Conservation (phyloP, 2,329 filamentous ascomycete species). For the Hymenoscyphus repandus region DNA sequence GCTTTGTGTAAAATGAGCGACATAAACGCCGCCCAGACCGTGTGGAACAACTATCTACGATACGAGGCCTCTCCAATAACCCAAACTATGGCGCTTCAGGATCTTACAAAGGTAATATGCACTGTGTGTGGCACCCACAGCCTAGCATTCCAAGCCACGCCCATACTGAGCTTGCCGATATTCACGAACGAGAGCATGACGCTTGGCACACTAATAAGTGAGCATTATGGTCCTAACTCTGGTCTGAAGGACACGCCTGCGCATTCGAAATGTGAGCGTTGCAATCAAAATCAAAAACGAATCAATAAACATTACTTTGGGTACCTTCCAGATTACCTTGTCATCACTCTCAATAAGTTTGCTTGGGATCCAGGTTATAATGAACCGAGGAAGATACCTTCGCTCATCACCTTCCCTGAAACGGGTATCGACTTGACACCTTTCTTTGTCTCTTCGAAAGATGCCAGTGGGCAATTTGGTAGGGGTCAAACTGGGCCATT, state of each 20-base stretch:
- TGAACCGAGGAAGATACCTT: constrained; percentile 58
- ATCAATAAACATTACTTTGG: constrained; percentile 54
- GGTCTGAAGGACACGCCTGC: too few relatives aligned
- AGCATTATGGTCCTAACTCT: too few relatives aligned
- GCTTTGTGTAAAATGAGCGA: constrained; percentile 44
- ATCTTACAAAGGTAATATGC: not conserved
- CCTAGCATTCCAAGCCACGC: not conserved
- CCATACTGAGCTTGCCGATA: too few relatives aligned
- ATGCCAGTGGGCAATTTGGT: constrained; percentile 25
- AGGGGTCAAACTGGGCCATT: constrained; percentile 50
- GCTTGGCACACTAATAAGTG: too few relatives aligned
- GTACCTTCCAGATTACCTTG: constrained; percentile 68
- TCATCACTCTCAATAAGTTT: constrained; percentile 65
- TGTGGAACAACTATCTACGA: not conserved
- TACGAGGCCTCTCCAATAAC: not conserved
- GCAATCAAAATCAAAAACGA: constrained; percentile 35
- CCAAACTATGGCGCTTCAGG: not conserved
- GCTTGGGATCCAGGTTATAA: not conserved
- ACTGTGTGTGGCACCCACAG: not conserved
- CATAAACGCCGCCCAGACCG: not conserved
- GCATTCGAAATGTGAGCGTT: too few relatives aligned
- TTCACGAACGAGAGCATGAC: too few relatives aligned
- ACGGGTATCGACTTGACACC: constrained; percentile 38
- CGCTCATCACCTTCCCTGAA: constrained; percentile 23
- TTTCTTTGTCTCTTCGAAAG: constrained; percentile 37